Evolutionary conservation across 768 basidiomycete genomes (phyloP).

Genomic region (Leccinum broughii): DNA sequence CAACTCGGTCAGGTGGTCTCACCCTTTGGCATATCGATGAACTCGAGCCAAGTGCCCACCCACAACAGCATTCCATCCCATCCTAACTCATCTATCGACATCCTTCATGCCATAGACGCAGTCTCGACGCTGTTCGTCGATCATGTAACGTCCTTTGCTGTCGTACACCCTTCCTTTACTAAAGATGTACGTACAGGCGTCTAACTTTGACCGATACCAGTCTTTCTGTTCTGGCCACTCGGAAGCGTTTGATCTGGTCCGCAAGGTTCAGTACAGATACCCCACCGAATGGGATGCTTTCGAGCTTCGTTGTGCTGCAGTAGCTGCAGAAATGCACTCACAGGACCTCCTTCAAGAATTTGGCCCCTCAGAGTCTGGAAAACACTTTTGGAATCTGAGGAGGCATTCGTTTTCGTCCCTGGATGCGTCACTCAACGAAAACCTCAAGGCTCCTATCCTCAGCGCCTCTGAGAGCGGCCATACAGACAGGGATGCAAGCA

Average conservation of each 20-base stretch:
- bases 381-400: slow-evolving; percentile 29
- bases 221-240: slow-evolving; percentile 85
- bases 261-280: slow-evolving; percentile 61
- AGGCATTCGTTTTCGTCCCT: slow-evolving; percentile 52
- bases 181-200: slow-evolving; percentile 48
- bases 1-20: slow-evolving; percentile 51
- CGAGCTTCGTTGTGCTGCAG: slow-evolving; percentile 71
- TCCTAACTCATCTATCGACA: slow-evolving; percentile 35
- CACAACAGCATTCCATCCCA: slow-evolving; percentile 1
- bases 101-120: slow-evolving; percentile 32
- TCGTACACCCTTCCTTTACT: slow-evolving; percentile 1
- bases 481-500: slow-evolving; percentile 27
- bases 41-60: slow-evolving; percentile 22
- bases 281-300: slow-evolving; percentile 80
- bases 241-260: slow-evolving; percentile 75
- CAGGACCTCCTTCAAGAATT: slow-evolving; percentile 12
- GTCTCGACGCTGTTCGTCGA: slow-evolving; percentile 60
- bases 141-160: slow-evolving; percentile 41
- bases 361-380: slow-evolving; percentile 7
- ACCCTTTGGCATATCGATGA: slow-evolving; percentile 52
- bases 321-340: slow-evolving; percentile 42
- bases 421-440: slow-evolving; percentile 40
- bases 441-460: slow-evolving; percentile 33
- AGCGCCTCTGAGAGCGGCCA: slow-evolving; percentile 35
- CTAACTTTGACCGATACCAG: slow-evolving; percentile 77